phyloP scores from a whole-genome alignment of 257 asterid species.

The Solanum ossicruentum region DNA sequence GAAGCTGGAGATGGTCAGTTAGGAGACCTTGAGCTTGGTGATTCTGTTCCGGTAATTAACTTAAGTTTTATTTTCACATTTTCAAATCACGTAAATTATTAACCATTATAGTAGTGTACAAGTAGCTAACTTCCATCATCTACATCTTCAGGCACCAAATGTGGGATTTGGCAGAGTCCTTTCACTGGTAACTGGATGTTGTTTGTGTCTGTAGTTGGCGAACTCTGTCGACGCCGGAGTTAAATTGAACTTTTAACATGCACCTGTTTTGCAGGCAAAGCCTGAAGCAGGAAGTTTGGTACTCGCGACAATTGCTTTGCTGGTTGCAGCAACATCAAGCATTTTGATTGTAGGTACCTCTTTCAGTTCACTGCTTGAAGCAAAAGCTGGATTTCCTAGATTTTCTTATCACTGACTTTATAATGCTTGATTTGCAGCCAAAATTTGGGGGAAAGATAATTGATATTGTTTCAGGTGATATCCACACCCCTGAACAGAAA shows the following conservation, averaged over 20 bases:
- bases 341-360: slow-evolving; percentile 49
- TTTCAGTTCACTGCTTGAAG: neutral
- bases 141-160: slow-evolving; percentile 48
- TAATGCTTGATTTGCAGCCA: slow-evolving; percentile 40
- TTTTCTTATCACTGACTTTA: neutral
- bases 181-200: slow-evolving; percentile 46
- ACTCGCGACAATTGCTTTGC: slow-evolving; percentile 57
- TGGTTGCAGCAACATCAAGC: slow-evolving; percentile 69
- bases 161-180: slow-evolving; percentile 71
- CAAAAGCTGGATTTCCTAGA: neutral
- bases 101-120: neutral
- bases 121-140: slow-evolving; percentile 6
- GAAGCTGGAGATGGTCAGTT: slow-evolving; percentile 32
- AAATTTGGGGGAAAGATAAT: slow-evolving; percentile 67
- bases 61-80: neutral
- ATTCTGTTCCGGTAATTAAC: slow-evolving; percentile 41
- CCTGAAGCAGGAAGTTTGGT: slow-evolving; percentile 58
- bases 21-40: slow-evolving; percentile 67
- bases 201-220: neutral
- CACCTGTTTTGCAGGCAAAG: slow-evolving; percentile 45
- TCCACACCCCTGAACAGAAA: slow-evolving; percentile 47
- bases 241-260: slow-evolving; percentile 1
- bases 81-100: neutral
- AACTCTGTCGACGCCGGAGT: neutral
- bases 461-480: slow-evolving; percentile 67